phyloP scores from a whole-genome alignment of 352 stramenopile species.

The Globisporangium solare region DNA sequence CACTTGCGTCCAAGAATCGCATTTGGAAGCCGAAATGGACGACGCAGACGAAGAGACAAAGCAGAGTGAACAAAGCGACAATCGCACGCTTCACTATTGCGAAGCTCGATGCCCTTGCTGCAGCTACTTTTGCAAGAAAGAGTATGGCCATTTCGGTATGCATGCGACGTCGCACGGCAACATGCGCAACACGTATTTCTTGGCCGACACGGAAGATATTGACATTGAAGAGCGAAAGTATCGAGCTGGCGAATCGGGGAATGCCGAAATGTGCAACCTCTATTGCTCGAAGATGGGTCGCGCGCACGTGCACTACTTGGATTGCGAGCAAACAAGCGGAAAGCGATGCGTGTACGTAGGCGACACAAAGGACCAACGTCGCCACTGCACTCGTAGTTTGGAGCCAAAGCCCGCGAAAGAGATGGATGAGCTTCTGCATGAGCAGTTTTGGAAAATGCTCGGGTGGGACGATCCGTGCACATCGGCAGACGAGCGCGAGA shows the following conservation, averaged over 20 bases:
- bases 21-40: conserved; percentile 21
- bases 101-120: conserved; percentile 65
- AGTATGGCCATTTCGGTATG: conserved; percentile 37
- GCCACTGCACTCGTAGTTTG: conserved; percentile 52
- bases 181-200: conserved; percentile 76
- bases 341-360: conserved; percentile 48
- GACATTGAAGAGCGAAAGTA: conserved; percentile 77
- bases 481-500: conserved; percentile 43
- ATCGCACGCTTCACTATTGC: conserved; percentile 53
- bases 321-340: conserved; percentile 40
- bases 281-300: conserved; percentile 80
- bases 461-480: conserved; percentile 71
- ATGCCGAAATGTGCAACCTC: conserved; percentile 77
- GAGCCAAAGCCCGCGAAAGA: conserved; percentile 49
- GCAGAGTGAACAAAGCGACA: neutral
- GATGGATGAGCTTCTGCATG: conserved; percentile 69
- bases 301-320: conserved; percentile 69
- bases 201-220: conserved; percentile 49
- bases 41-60: conserved; percentile 4
- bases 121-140: conserved; percentile 74
- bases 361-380: conserved; percentile 41
- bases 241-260: conserved; percentile 49
- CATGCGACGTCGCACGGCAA: conserved; percentile 76
- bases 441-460: conserved; percentile 71
- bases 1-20: conserved; percentile 27